Base-by-base conservation (phyloP, 352 stramenopile genomes). In the Globisporangium polare region DNA sequence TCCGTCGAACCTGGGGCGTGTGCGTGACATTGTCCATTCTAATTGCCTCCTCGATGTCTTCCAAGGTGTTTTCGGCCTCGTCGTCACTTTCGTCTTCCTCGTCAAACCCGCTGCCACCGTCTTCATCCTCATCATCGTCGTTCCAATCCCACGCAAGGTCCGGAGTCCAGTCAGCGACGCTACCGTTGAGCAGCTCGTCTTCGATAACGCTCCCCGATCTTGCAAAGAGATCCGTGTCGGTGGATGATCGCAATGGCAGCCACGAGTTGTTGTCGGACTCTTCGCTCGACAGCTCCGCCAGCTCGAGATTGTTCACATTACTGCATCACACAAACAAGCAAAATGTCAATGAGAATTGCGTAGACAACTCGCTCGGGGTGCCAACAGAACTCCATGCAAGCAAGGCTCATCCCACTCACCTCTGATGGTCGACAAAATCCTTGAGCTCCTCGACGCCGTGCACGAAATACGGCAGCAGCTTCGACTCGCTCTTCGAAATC, bases 381-480 rank as follows among this genome's bases (percentile, higher is more conserved):
- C 20, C 26, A 45, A 29, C 18, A 26, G 15, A 20, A 20, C 9
- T 46, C 3, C 22, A 42, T 10, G 31, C 35, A 53, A 20, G 8
- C 20, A 41, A 4, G 17, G 24, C 3, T 35, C 9, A 33, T 1
- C n/a, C 5, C 17, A 31, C 62, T n/a, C 65, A 87, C 77, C 75
- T 78, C 69, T 81, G 68, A 42, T 78, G 69, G 5, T 79, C 62
- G 20, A 88, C 61, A 42, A 84, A 84, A 33, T 86, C 71, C 31
- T 80, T 78, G 8, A 92, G 63, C 35, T 89, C 73, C 53, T 91
- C 77, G 27, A 84, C 78, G 15, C 61, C 72, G 49, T 92, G 78
- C 1, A 71, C 75, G 62, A 92, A 89, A 56, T 83, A 76, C 15
- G 83, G 83, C 12, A 92, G 61, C 43, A 87, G 35, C 53, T 79